Base-by-base conservation (phyloP, 345 rosid species). In the Cardamine occulta region DNA sequence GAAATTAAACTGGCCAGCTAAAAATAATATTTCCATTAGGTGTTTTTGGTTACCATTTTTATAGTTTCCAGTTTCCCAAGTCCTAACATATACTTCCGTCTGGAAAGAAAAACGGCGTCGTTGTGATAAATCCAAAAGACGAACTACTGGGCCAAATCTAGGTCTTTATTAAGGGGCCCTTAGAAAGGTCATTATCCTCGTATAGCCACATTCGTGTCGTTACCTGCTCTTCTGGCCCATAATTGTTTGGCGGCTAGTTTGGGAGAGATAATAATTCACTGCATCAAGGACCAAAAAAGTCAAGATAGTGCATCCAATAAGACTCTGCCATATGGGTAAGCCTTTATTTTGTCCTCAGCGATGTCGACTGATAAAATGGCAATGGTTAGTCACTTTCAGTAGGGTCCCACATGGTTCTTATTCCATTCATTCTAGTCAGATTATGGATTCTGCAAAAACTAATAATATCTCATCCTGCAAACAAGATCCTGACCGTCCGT, bases 391-490 rank as follows among this genome's bases (percentile, higher is more conserved):
- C 77, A 23, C 68, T 58, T 13, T 72, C 74, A 15, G 11, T 52
- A 1, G 67, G 63, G 31, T 24, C 81, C 74, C 63, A 42, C 65
- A 49, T 64, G 29, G 40, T 55, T 63, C 62, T 55, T 37, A 23
- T 77, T 77, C 63, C 77, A 72, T 71, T 71, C 75, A 70, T 62
- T 76, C 66, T 64, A 66, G 31, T 78, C 81, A 31, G 76, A 72
- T 39, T 72, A 65, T 71, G 67, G 77, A 78, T 72, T 72, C 68
- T 70, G 18, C 0, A 18, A 14, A 48, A 66, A 34, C 0, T 6
- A 34, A 24, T 23, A 66, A 35, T 34, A 56, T 57, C 34, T 26
- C 62, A 37, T 21, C 24, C 51, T 17, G 2, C 6, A 65, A 2
- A 45, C 65, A 65, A 31, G 78, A 74, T 74, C 72, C 13, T 34